A percentile compares a stretch with the other conserved stretches of the same genome.
Evolutionary conservation across 352 stramenopile genomes (phyloP).

Genomic region (Phytopythium aichiense): DNA sequence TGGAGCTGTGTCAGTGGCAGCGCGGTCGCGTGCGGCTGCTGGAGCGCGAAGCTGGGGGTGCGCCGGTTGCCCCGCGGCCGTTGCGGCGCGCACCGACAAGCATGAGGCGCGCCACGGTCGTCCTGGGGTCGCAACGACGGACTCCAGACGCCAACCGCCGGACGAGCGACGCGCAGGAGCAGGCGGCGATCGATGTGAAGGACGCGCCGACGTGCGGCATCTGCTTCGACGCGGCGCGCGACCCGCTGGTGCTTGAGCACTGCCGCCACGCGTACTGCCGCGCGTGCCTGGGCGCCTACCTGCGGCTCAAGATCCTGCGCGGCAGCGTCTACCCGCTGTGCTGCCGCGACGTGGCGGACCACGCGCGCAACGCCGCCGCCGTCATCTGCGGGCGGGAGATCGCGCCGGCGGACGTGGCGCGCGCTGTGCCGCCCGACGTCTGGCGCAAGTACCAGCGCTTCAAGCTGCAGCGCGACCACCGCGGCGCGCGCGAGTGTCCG

Average conservation of each 20-base stretch:
- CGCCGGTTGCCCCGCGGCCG: neutral
- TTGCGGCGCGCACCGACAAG: neutral
- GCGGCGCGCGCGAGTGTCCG: slow-evolving; percentile 7
- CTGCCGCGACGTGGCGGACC: neutral
- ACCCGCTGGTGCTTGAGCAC: neutral
- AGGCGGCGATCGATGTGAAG: neutral
- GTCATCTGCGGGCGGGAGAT: slow-evolving; percentile 1
- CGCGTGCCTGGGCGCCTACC: neutral
- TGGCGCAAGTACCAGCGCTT: slow-evolving; percentile 5
- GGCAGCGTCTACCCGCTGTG: slow-evolving; percentile 3
- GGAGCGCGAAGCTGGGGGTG: neutral
- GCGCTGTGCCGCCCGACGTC: neutral
- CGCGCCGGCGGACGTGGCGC: neutral
- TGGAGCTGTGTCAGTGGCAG: slow-evolving; percentile 4
- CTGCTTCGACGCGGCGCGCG: neutral
- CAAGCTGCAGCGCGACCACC: neutral
- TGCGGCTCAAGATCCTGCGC: slow-evolving; percentile 2
- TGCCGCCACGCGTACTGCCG: slow-evolving; percentile 5
- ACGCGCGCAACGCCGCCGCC: neutral
- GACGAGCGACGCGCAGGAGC: neutral
- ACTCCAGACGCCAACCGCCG: neutral
- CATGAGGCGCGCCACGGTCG: neutral
- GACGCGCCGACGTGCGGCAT: slow-evolving; percentile 1
- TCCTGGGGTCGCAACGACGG: neutral
- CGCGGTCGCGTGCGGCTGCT: neutral